phyloP scores from a whole-genome alignment of 75 land plant species.

The Pseudotsuga menziesii region DNA sequence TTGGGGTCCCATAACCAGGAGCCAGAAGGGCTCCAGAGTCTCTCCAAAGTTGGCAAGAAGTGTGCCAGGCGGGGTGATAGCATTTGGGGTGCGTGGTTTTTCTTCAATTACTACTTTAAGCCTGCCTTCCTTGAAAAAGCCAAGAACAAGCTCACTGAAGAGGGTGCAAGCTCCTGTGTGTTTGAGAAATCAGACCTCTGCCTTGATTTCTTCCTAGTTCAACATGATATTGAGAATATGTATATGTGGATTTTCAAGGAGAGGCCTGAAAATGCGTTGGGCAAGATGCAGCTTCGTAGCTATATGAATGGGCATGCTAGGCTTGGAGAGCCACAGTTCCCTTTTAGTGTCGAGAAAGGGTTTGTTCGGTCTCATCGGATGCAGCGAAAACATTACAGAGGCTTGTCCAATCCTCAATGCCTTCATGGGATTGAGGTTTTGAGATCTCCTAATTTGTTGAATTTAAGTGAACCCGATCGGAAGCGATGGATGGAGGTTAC shows the following conservation, averaged over 20 bases:
- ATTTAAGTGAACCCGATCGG: slow-evolving; percentile 16
- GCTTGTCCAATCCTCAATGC: slow-evolving; percentile 21
- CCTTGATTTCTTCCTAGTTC: slow-evolving; percentile 14
- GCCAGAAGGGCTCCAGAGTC: background rate
- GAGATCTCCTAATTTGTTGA: slow-evolving; percentile 13
- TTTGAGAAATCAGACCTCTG: slow-evolving; percentile 17
- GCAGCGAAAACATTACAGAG: slow-evolving; percentile 22
- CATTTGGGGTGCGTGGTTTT: slow-evolving; percentile 24
- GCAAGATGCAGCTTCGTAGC: slow-evolving; percentile 22
- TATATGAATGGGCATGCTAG: slow-evolving; percentile 23
- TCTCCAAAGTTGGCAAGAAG: slow-evolving; percentile 1
- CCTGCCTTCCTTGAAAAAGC: slow-evolving; percentile 12
- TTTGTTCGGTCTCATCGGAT: slow-evolving; percentile 17
- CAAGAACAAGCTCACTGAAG: slow-evolving; percentile 11
- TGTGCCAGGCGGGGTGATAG: slow-evolving; percentile 7
- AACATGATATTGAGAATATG: slow-evolving; percentile 25
- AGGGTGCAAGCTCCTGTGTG: background rate
- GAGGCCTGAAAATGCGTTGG: slow-evolving; percentile 23
- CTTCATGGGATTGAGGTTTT: slow-evolving; percentile 20
- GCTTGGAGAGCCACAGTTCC: slow-evolving; percentile 21
- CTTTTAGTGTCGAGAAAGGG: slow-evolving; percentile 20
- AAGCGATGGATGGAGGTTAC: slow-evolving; percentile 16
- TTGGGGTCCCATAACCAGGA: slow-evolving; percentile 12
- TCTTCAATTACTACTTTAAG: slow-evolving; percentile 19
- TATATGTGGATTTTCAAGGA: slow-evolving; percentile 23